phyloP scores from a whole-genome alignment of 148 eudicot species.

The Euryodendron excelsum region DNA sequence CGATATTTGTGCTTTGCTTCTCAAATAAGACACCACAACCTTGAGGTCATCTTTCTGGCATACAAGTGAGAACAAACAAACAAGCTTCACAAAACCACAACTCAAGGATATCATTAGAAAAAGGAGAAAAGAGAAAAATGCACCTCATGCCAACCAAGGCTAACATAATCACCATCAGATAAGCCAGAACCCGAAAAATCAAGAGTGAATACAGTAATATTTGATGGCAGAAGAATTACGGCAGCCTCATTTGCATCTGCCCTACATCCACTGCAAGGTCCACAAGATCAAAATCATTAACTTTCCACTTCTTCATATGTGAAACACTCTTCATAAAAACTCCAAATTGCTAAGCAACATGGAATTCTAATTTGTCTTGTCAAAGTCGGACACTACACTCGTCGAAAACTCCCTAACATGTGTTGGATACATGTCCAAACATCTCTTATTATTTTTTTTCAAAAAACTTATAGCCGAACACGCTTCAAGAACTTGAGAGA shows the following conservation, averaged over 20 bases:
- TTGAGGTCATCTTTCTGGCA: slow-evolving; percentile 90
- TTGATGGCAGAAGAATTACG: slow-evolving; percentile 77
- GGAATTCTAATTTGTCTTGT: no score
- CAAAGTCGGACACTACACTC: no score
- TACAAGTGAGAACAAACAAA: slow-evolving; percentile 6
- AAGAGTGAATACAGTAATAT: slow-evolving; percentile 80
- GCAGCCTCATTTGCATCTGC: slow-evolving; percentile 97
- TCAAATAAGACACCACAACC: slow-evolving; percentile 69
- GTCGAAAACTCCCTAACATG: no score
- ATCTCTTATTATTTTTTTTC: no score
- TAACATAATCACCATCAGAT: slow-evolving; percentile 85
- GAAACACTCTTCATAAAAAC: neutral
- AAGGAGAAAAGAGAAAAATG: neutral
- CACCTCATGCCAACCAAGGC: slow-evolving; percentile 99
- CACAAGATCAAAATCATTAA: neutral
- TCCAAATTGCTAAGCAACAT: neutral
- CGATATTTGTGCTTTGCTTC: slow-evolving; percentile 54
- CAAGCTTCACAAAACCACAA: slow-evolving; percentile 10
- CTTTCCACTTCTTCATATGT: neutral
- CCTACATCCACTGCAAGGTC: slow-evolving; percentile 74
- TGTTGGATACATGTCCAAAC: no score
- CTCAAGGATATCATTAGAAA: neutral
- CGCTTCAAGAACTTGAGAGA: no score
- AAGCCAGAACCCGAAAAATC: slow-evolving; percentile 95
- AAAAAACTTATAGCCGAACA: no score